A percentile compares a stretch with the other conserved stretches of the same genome.
These are phyloP conservation scores for Platanthera guangdongensis DNA, from an alignment of 106 monocot species.

Conservation along the genomic window DNA sequence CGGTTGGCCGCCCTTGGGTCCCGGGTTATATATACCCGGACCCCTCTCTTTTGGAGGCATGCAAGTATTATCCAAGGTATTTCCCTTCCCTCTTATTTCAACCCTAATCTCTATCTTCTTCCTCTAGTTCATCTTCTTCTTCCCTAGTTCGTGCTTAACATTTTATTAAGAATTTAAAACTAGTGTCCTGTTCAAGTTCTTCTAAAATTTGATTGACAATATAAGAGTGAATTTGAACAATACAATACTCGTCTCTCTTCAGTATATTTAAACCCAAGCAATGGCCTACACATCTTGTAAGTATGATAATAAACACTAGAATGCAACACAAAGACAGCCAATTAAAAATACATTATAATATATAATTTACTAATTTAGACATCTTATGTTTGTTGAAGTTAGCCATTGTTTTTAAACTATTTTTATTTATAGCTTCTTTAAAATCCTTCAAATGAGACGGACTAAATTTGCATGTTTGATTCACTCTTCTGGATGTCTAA, in stretches of 20 bases:
- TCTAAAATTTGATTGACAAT: too few relatives aligned
- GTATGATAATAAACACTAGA: neutral
- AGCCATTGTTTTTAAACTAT: neutral
- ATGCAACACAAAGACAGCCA: neutral
- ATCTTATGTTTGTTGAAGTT: neutral
- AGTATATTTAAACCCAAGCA: neutral
- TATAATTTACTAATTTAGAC: neutral
- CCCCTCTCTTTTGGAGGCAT: too few relatives aligned
- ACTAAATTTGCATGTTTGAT: neutral
- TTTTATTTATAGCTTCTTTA: neutral
- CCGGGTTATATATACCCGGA: too few relatives aligned
- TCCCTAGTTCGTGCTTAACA: too few relatives aligned
- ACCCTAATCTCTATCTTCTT: too few relatives aligned
- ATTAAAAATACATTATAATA: neutral
- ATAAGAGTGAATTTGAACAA: neutral
- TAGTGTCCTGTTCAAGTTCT: too few relatives aligned
- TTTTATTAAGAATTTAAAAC: too few relatives aligned
- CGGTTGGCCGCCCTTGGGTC: too few relatives aligned
- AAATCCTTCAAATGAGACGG: neutral
- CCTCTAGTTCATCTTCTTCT: too few relatives aligned
- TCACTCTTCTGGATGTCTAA: neutral
- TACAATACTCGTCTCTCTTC: neutral
- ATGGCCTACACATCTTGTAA: neutral
- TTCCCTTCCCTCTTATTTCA: too few relatives aligned
- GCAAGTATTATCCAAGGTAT: too few relatives aligned